Base-by-base conservation (phyloP, 2,329 filamentous ascomycete genomes). In the Fulvia fulva region DNA sequence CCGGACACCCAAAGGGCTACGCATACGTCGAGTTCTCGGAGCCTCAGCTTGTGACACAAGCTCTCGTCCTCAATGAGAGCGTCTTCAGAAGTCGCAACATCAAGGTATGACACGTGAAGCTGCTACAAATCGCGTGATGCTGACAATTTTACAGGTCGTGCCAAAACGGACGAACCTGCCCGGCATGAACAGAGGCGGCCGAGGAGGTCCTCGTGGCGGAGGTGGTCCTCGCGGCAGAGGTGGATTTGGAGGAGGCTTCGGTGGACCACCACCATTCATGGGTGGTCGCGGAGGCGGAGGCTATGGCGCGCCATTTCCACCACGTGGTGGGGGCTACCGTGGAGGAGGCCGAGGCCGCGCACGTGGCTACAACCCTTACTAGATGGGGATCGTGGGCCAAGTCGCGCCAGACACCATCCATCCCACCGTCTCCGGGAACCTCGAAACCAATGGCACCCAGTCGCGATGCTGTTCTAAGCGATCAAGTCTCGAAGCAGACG, bases 11-110 rank as follows among this genome's bases (percentile, higher is more conserved):
- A n/a, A 99, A 99, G 81, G 94, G 94, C 65, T 99, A 99, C 78
- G 94, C 94, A 71, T 99, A 99, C 77, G 94, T 99, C 70, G 94
- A 99, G 77, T 99, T 99, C 73, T 88, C 90, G 60, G 94, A 97
- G 78, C 91, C 94, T 51, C 92, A 86, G 76, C 82, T 97, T 61
- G 93, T 99, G 63, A 91, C 90, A 50, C 90, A 96, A 75, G 94
- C 94, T 25, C 83, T 99, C 61, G 91, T 97, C 43, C 81, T 99
- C 58, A 97, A 99, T 75, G 94, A 99, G 78, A 97, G 91, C 75
- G 83, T 95, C 58, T 96, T 99, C 78, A 91, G 94, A 70, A 92
- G 91, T 63, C 86, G 94, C 70, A 95, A 94, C 75, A 85, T 99
- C 74, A 99, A 99, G 85, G 94, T 97, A 72, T 66, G 76, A 46